Evolutionary conservation across 2,329 filamentous ascomycete species (phyloP).

Genomic region (Aureobasidium sp.): DNA sequence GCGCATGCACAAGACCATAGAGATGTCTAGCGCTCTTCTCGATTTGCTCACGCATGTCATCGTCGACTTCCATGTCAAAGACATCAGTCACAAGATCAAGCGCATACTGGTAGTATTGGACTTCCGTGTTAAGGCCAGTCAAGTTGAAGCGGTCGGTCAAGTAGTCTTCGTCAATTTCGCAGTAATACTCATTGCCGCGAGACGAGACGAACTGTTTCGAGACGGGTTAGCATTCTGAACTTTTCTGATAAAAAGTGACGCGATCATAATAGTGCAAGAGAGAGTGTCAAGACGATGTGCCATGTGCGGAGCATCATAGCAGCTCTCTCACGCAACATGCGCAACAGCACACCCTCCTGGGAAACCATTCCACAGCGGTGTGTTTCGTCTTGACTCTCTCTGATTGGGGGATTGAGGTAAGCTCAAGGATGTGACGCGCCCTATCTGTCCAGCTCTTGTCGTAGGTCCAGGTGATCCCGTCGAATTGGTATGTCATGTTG

Average conservation of each 20-base stretch:
- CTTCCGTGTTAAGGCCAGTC: constrained; percentile 92
- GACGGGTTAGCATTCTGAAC: not conserved
- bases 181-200: constrained; percentile 97
- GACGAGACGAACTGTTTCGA: constrained; percentile 85
- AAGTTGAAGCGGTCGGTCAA: constrained; percentile 97
- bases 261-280: not conserved
- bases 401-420: not conserved
- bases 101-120: constrained; percentile 98
- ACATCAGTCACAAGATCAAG: constrained; percentile 96
- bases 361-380: not conserved
- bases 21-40: constrained; percentile 94
- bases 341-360: not conserved
- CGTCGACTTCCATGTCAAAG: constrained; percentile 96
- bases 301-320: not conserved
- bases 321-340: not conserved
- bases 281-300: not conserved
- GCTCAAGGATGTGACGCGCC: not conserved
- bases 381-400: not conserved
- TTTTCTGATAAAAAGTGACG: not conserved
- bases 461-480: not conserved
- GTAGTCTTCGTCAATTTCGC: constrained; percentile 99
- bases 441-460: not conserved
- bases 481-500: not conserved
- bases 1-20: constrained; percentile 90
- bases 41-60: constrained; percentile 96